Base-by-base conservation (phyloP, 2,329 filamentous ascomycete species). In the Helotiales sp. region DNA sequence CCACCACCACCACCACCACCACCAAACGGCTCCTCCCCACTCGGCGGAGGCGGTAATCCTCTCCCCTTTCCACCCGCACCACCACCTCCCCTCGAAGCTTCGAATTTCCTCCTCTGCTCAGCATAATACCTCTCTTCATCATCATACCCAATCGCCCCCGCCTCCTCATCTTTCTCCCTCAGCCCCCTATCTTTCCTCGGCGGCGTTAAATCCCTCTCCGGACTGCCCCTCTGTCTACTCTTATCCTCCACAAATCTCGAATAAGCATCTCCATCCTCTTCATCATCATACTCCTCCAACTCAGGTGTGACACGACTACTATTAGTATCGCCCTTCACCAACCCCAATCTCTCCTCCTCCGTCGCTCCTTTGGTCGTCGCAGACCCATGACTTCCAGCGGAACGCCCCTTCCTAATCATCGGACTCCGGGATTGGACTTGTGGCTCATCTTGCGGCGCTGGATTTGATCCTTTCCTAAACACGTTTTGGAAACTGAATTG, bases 401-500 rank as follows among this genome's bases (percentile, higher is more conserved):
- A 72, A 64, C 70, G 66, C 24, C 69, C 71, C 61, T 67, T 70
- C 54, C 67, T 71, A 62, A 66, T 69, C 63, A 72, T 69, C 71
- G 70, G 64, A 69, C 70, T 71, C 67, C 55, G 69, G 63, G 60
- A 63, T 68, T 58, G 70, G 44, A 60, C 59, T 13, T 52, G 48
- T 2, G 30, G 33, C 34, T 62, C 66, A 13, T 65, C 64, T 7
- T 60, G 52, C 49, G 46, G 50, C 38, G 53, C 55, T 22, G 57
- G 48, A 1, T 51, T 40, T 36, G 57, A 55, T 1, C 59, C 60
- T 54, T 67, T 69, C 30, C 65, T 44, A 46, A 97, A 95, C 52
- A 96, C 85, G 64, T 89, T 91, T 63, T 93, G 88, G 79, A 98
- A 98, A 17, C 90, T 96, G 75, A 98, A 99, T 70, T 96, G 91